These are phyloP conservation scores for Clavispora carvajalis DNA, from an alignment of 805 yeast species.

Conservation along the genomic window DNA sequence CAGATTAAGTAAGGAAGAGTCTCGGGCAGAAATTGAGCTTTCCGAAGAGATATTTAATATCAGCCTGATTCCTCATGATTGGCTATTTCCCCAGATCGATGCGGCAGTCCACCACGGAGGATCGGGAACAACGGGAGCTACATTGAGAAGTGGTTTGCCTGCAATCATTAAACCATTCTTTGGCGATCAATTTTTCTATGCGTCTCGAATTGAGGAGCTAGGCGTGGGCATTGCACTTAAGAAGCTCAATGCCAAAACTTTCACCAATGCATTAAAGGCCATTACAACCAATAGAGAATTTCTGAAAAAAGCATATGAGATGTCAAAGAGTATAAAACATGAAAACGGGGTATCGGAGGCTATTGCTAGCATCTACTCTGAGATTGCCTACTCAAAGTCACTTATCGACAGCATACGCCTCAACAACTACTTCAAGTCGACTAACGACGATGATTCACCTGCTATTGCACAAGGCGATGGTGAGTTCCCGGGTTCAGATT, in stretches of 20 bases:
- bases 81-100: constrained; percentile 85
- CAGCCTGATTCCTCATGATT: constrained; percentile 84
- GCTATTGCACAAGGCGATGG: neutral
- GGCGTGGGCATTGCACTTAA: constrained; percentile 76
- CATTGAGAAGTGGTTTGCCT: constrained; percentile 80
- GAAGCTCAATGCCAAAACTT: constrained; percentile 57
- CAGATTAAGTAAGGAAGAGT: constrained; percentile 40
- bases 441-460: constrained; percentile 20
- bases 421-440: constrained; percentile 22
- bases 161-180: constrained; percentile 91
- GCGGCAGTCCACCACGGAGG: constrained; percentile 98
- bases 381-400: constrained; percentile 69
- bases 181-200: constrained; percentile 94
- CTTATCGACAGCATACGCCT: constrained; percentile 45
- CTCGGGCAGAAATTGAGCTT: constrained; percentile 37
- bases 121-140: constrained; percentile 93
- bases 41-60: constrained; percentile 67
- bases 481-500: neutral
- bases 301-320: constrained; percentile 56
- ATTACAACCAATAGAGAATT: constrained; percentile 64
- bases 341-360: constrained; percentile 83
- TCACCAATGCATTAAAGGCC: constrained; percentile 64
- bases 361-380: constrained; percentile 69
- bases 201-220: constrained; percentile 77
- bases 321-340: constrained; percentile 58